phyloP scores from a whole-genome alignment of 768 basidiomycete species.

The Mrakia hoshinonis region DNA sequence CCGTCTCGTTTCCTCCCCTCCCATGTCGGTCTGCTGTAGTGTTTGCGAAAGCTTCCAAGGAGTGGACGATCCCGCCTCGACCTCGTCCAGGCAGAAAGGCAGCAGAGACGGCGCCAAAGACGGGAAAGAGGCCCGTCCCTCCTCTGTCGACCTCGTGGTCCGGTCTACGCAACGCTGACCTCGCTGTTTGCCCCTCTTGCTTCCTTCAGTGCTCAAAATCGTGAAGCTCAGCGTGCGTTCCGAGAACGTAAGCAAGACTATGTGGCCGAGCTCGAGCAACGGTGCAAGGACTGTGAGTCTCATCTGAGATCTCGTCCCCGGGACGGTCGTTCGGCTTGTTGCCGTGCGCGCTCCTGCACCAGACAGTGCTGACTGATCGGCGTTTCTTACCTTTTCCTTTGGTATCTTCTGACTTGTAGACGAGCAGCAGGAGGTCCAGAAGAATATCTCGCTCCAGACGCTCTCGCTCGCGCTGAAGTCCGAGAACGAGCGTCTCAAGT shows the following conservation, averaged over 20 bases:
- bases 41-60: slow-evolving; percentile 28
- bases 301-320: not conserved
- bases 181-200: not conserved
- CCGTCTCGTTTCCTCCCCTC: not conserved
- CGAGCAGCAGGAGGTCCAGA: slow-evolving; percentile 25
- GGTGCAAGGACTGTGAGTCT: slow-evolving; percentile 29
- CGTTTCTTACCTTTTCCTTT: too few species aligned
- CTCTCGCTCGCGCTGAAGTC: slow-evolving; percentile 22
- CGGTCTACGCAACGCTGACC: not conserved
- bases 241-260: slow-evolving; percentile 34
- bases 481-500: slow-evolving; percentile 3
- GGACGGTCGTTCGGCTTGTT: too few species aligned
- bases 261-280: slow-evolving; percentile 32
- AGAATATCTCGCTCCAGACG: slow-evolving; percentile 28
- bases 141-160: not conserved
- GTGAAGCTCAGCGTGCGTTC: slow-evolving; percentile 31
- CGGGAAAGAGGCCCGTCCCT: not conserved
- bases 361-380: too few species aligned
- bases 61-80: slow-evolving; percentile 28
- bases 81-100: slow-evolving; percentile 28
- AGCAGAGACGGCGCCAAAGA: slow-evolving; percentile 20
- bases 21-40: not conserved
- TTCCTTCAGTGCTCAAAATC: slow-evolving; percentile 17
- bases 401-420: not conserved
- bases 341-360: too few species aligned